Conservation (phyloP, 805 yeast species). For the Candida patagonica region DNA sequence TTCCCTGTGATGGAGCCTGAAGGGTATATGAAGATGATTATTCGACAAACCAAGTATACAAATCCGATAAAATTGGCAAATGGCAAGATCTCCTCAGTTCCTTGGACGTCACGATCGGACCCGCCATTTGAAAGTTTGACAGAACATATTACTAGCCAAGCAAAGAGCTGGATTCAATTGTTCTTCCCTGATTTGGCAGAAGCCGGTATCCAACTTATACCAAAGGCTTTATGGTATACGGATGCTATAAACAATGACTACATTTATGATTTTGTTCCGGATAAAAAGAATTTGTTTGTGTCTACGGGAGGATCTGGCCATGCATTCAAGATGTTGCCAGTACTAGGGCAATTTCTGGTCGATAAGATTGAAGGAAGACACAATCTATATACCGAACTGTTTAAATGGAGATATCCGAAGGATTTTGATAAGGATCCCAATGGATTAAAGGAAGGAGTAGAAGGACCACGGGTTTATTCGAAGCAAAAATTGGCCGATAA, state of each 20-base stretch:
- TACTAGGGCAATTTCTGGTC: slow-evolving; percentile 26
- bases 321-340: slow-evolving; percentile 32
- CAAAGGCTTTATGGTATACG: slow-evolving; percentile 6
- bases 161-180: background rate
- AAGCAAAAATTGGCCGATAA: slow-evolving; percentile 1
- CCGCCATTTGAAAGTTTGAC: slow-evolving; percentile 3
- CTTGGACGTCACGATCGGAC: slow-evolving; percentile 4
- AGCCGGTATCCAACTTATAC: slow-evolving; percentile 1
- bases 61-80: slow-evolving; percentile 4
- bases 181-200: slow-evolving; percentile 7
- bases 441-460: slow-evolving; percentile 2
- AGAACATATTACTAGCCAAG: slow-evolving; percentile 2
- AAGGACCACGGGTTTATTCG: slow-evolving; percentile 1
- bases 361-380: slow-evolving; percentile 5
- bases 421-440: slow-evolving; percentile 4
- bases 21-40: slow-evolving; percentile 6
- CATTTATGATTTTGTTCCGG: slow-evolving; percentile 10
- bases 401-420: slow-evolving; percentile 4
- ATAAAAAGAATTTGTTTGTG: slow-evolving; percentile 20
- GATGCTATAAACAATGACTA: slow-evolving; percentile 7
- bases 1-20: slow-evolving; percentile 8
- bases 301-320: slow-evolving; percentile 34
- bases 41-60: slow-evolving; percentile 6
- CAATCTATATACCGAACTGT: background rate
- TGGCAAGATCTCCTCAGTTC: slow-evolving; percentile 5